Conservation (phyloP, 257 asterid species). For the Eustoma russellianum region DNA sequence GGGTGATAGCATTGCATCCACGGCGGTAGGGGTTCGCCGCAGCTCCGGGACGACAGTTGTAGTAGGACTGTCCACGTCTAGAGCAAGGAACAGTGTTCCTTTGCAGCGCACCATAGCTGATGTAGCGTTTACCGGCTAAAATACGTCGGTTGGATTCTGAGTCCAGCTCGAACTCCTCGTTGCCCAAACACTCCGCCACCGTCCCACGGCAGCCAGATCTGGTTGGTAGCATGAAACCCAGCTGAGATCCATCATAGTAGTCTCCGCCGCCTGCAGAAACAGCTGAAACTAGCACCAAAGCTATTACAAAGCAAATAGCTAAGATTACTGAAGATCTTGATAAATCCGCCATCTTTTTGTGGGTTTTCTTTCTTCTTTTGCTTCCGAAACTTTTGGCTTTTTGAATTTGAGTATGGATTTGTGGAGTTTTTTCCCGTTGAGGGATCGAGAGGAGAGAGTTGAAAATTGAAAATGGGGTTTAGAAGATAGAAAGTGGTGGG, state of each 20-base stretch:
- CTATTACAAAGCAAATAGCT: conserved; percentile 7
- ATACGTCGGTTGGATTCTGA: conserved; percentile 75
- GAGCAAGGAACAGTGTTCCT: conserved; percentile 87
- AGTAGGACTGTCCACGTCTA: conserved; percentile 88
- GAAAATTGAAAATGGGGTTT: background rate
- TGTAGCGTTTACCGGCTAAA: conserved; percentile 46
- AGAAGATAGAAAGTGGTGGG: conserved; percentile 2
- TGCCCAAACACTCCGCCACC: too few relatives aligned
- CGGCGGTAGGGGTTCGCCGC: conserved; percentile 81
- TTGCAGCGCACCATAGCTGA: conserved; percentile 94
- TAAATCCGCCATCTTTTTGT: conserved; percentile 11
- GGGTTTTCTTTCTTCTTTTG: background rate
- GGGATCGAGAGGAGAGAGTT: background rate
- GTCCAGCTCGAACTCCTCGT: conserved; percentile 63
- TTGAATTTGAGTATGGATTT: background rate
- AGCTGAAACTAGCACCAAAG: conserved; percentile 8
- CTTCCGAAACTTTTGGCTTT: background rate
- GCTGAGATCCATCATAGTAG: conserved; percentile 14
- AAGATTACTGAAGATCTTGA: background rate
- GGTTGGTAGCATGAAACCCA: conserved; percentile 51
- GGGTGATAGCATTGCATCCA: conserved; percentile 87
- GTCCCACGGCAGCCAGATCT: conserved; percentile 36
- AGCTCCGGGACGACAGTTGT: conserved; percentile 92
- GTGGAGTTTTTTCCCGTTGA: background rate
- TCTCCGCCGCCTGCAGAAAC: conserved; percentile 44